Percentiles rank a stretch among this genome's conserved stretches.
Evolutionary conservation across 176 grass and related monocot species (phyloP).

Genomic region (Oryza punctata): DNA sequence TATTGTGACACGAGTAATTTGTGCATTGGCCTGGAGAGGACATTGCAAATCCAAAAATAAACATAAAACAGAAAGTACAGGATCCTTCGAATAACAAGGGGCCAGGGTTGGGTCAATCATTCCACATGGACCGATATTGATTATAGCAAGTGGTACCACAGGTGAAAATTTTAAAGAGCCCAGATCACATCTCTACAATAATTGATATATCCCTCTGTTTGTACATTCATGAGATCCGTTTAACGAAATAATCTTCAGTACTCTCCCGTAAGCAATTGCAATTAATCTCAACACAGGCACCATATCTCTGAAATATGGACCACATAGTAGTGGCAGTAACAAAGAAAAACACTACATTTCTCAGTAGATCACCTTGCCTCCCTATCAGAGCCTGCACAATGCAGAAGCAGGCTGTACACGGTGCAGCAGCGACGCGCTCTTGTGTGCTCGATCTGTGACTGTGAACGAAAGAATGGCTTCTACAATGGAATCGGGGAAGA

Average conservation of each 20-base stretch:
- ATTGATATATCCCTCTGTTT: slow-evolving; percentile 20
- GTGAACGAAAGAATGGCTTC: slow-evolving; percentile 22
- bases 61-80: not conserved
- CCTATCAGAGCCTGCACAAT: slow-evolving; percentile 2
- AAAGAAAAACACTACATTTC: slow-evolving; percentile 35
- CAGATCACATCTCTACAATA: slow-evolving; percentile 14
- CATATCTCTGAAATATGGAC: not conserved
- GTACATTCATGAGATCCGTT: not conserved
- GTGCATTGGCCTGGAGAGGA: not conserved
- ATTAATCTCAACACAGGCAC: not conserved
- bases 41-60: not conserved
- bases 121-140: slow-evolving; percentile 27
- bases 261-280: slow-evolving; percentile 25
- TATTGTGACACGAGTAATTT: not conserved
- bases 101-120: slow-evolving; percentile 8
- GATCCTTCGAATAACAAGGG: not conserved
- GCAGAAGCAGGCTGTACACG: slow-evolving; percentile 37
- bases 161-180: slow-evolving; percentile 11
- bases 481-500: slow-evolving; percentile 1
- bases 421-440: slow-evolving; percentile 8
- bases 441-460: not conserved
- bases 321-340: not conserved
- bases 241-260: not conserved
- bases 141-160: slow-evolving; percentile 18
- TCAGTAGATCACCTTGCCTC: slow-evolving; percentile 36